Conservation (phyloP, 2,329 filamentous ascomycete genomes). For the Aspergillus sp. region DNA sequence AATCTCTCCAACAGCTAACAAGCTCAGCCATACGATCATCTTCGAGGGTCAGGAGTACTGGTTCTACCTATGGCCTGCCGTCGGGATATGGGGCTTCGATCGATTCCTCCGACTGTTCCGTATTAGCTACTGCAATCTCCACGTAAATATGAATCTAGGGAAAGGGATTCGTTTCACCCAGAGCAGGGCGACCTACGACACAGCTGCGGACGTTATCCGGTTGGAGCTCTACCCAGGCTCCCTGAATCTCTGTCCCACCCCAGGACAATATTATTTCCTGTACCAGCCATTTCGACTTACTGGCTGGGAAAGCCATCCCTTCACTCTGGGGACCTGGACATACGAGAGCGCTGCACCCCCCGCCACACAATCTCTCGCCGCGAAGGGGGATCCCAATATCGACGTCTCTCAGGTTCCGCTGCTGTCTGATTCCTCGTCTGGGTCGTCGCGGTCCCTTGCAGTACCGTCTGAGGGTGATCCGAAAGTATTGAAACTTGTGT, state of each 20-base stretch:
- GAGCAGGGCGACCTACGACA: slow-evolving; percentile 43
- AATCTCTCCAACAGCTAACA: background rate
- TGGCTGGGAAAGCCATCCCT: slow-evolving; percentile 53
- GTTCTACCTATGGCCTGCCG: slow-evolving; percentile 50
- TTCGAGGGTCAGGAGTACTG: slow-evolving; percentile 49
- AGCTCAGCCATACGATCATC: slow-evolving; percentile 45
- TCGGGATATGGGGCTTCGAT: slow-evolving; percentile 50
- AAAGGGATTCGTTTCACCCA: slow-evolving; percentile 28
- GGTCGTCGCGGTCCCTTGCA: background rate
- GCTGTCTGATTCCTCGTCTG: slow-evolving; percentile 15
- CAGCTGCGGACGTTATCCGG: slow-evolving; percentile 45
- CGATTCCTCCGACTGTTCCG: slow-evolving; percentile 44
- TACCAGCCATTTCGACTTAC: slow-evolving; percentile 45
- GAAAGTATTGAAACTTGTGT: slow-evolving; percentile 35
- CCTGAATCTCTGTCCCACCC: slow-evolving; percentile 31
- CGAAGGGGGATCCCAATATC: slow-evolving; percentile 7
- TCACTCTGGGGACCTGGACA: slow-evolving; percentile 41
- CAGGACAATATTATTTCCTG: slow-evolving; percentile 52
- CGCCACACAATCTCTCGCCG: background rate
- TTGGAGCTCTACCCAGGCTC: slow-evolving; percentile 44
- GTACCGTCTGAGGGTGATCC: background rate
- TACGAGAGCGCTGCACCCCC: slow-evolving; percentile 9
- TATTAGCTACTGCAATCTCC: slow-evolving; percentile 44
- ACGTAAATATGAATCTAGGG: slow-evolving; percentile 23
- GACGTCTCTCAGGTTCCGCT: slow-evolving; percentile 26